Base-by-base conservation (phyloP, 495 filamentous ascomycete species). In the Penicillium argentinense region DNA sequence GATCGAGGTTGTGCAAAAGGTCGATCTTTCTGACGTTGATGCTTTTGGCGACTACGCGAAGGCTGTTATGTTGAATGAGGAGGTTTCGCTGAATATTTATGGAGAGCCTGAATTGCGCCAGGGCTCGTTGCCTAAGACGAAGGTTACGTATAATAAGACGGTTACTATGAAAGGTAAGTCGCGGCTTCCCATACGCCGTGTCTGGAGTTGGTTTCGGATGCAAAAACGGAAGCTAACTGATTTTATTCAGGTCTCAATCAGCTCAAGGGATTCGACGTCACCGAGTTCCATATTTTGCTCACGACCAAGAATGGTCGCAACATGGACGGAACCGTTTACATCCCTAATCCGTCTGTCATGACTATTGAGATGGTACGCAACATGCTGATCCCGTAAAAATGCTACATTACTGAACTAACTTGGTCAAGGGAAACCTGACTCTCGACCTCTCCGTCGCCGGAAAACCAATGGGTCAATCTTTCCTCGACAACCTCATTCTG, bases 331-430 rank as follows among this genome's bases (percentile, higher is more conserved):
- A 76, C 67, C 3, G 76, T 80, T 26, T 69, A 57, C 41, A 86
- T 92, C 27, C 87, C 87, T 45, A 92, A 92, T 59, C 79, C 77
- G 4, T 83, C 86, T 3, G 63, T 82, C 40, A 69, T 88, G 63
- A 80, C 79, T 5, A 67, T 91, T 36, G 62, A 71, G 14, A 73
- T 89, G 63, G 84, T 86, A 73, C 52, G 51, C 9, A 12, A 29
- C 39, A 14, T 16, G 4, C 38, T 12, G 25, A 29, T 13, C 14
- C 11, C n/a, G n/a, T n/a, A n/a, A n/a, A n/a, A 30, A 25, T 5
- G 2, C 16, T 8, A 27, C 22, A 12, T 7, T 12, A 43, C 49
- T 57, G 36, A 55, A 40, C 9, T 36, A 18, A 12, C 21, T 14
- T 24, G n/a, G n/a, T n/a, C 3, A 49, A 85, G 82, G 85, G 85